These are phyloP conservation scores for Neurospora sublineolata DNA, from an alignment of 495 filamentous ascomycete species.

Conservation along the genomic window DNA sequence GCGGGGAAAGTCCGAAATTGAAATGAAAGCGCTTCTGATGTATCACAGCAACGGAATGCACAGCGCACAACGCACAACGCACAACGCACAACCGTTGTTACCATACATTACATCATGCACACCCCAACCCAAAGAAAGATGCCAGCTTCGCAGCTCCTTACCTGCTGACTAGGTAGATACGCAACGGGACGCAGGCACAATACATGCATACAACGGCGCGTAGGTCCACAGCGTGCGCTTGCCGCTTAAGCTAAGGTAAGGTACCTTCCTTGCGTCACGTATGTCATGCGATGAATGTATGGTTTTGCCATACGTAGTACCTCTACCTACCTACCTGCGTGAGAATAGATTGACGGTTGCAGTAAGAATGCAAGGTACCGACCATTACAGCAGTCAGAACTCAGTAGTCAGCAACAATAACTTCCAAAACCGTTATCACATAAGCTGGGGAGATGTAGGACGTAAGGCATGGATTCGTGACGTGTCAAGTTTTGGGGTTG, in stretches of 20 bases:
- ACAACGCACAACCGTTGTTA: neutral
- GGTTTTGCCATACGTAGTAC: neutral
- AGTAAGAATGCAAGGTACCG: neutral
- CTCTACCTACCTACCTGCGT: too few species aligned
- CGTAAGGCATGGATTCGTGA: neutral
- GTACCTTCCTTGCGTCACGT: neutral
- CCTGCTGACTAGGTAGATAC: neutral
- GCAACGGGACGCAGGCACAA: neutral
- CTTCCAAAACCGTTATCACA: too few species aligned
- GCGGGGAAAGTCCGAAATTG: neutral
- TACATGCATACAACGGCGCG: neutral
- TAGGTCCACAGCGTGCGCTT: neutral
- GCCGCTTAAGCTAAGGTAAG: neutral
- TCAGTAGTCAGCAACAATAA: too few species aligned
- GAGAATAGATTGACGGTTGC: neutral
- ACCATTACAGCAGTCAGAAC: neutral
- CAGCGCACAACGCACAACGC: neutral
- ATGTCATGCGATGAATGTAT: neutral
- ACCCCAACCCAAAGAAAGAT: neutral
- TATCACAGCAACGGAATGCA: neutral
- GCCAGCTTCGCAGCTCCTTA: neutral
- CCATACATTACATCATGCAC: neutral
- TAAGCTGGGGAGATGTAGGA: too few species aligned
- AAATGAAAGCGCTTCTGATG: neutral
- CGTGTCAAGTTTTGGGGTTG: neutral